Evolutionary conservation across 2,329 filamentous ascomycete genomes (phyloP), one percentile per base, ranked within the genome.

Genomic region (Colletotrichum trifolii): DNA sequence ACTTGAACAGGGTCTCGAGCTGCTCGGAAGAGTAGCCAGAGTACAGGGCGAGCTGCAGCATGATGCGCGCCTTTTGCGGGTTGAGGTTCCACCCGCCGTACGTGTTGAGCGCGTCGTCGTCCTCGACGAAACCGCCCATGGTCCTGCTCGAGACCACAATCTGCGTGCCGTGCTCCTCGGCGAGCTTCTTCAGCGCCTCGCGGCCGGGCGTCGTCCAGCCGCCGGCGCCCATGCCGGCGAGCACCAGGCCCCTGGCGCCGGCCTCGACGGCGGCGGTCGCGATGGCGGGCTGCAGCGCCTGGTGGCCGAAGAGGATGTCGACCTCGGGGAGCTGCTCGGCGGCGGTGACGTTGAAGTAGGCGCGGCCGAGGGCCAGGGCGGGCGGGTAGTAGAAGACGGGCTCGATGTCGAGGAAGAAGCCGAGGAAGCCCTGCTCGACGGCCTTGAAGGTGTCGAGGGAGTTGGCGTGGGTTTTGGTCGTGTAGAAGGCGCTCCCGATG

Each of bases 401-500:
- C 42, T 82, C 78, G 62, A 87, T 79, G 69, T 87, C 83, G 70
- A 88, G 80, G 72, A 90, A 85, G 61, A 81, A 79, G 40, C 88
- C 88, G 0, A 90, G 77, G 65, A 82, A 82, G 2, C 87, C 85
- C 68, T 81, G 79, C 74, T 90, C 87, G 12, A 77, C 77, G 1
- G 83, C 81, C 71, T 82, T 83, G 80, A 90, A 90, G 8, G 87
- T 87, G 70, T 90, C 87, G 53, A 89, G 78, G 2, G 83, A 80
- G 75, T 90, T 89, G 54, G 87, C 86, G 69, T 89, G 85, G 38
- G 83, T 86, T 76, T 90, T 90, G 56, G 85, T 85, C 4, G 79
- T 85, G 74, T 85, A 89, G 70, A 83, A 88, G 15, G 86, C 83
- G 17, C 77, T 81, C 5, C 64, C 60, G 45, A 68, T 67, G 10